Percentiles rank a stretch among this genome's conserved stretches.
phyloP scores from a whole-genome alignment of 805 yeast genomes.

The Candida tammaniensis region DNA sequence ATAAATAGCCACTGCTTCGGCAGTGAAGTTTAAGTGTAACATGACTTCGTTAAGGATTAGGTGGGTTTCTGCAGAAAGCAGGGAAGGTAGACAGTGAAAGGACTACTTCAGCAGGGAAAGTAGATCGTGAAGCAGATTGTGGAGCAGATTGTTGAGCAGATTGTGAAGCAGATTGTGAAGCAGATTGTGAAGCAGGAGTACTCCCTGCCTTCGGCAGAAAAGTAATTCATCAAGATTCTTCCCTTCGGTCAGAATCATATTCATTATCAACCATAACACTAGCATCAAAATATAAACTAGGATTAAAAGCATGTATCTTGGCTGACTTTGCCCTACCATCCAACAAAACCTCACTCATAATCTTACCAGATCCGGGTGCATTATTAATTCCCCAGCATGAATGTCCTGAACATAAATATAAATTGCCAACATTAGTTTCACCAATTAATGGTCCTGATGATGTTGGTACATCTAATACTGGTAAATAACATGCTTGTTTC shows the following conservation, averaged over 20 bases:
- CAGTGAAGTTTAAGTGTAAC: too few relatives aligned
- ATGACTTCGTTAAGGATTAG: too few relatives aligned
- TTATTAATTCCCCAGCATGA: constrained; percentile 99
- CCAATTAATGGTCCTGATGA: constrained; percentile 93
- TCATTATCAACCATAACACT: constrained; percentile 32
- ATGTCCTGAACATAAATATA: constrained; percentile 87
- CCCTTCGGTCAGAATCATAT: constrained; percentile 7
- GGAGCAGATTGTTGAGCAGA: background rate
- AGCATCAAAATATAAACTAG: constrained; percentile 84
- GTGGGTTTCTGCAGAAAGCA: too few relatives aligned
- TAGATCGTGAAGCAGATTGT: too few relatives aligned
- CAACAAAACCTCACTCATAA: constrained; percentile 79
- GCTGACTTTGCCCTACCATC: constrained; percentile 82
- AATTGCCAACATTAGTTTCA: constrained; percentile 78
- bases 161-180: too few relatives aligned
- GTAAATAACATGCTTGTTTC: constrained; percentile 93
- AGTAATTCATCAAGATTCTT: too few relatives aligned
- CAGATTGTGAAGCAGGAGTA: background rate
- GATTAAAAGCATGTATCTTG: constrained; percentile 79
- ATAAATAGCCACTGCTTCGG: too few relatives aligned
- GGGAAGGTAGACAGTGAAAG: too few relatives aligned
- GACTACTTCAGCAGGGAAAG: too few relatives aligned
- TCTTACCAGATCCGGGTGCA: constrained; percentile 95
- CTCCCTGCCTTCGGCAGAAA: constrained; percentile 9
- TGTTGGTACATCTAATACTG: constrained; percentile 90